These are phyloP conservation scores for Diaporthe vexans DNA, from an alignment of 2,329 filamentous ascomycete genomes.

Conservation along the genomic window DNA sequence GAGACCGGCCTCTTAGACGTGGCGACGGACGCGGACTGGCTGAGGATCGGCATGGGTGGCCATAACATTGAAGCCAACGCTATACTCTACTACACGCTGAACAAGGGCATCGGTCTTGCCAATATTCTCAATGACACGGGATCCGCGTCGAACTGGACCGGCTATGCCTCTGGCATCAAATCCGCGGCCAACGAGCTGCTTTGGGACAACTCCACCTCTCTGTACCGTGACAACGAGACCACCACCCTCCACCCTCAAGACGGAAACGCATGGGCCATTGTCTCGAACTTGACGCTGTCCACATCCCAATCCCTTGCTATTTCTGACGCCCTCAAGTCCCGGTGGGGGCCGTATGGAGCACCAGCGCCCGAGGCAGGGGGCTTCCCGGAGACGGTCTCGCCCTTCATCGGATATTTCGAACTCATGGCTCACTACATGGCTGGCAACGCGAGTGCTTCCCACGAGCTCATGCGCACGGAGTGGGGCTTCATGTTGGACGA, in stretches of 20 bases:
- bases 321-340: slow-evolving; percentile 40
- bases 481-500: slow-evolving; percentile 69
- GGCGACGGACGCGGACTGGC: slow-evolving; percentile 63
- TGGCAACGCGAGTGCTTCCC: slow-evolving; percentile 44
- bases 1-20: slow-evolving; percentile 61
- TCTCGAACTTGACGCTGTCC: slow-evolving; percentile 14
- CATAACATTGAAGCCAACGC: slow-evolving; percentile 67
- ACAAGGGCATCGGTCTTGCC: slow-evolving; percentile 63
- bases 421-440: slow-evolving; percentile 51
- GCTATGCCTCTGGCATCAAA: slow-evolving; percentile 32
- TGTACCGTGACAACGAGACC: slow-evolving; percentile 45
- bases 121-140: slow-evolving; percentile 55
- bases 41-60: slow-evolving; percentile 62
- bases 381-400: slow-evolving; percentile 52
- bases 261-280: slow-evolving; percentile 42
- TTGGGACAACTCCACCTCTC: slow-evolving; percentile 28
- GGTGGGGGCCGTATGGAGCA: slow-evolving; percentile 43
- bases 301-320: slow-evolving; percentile 13
- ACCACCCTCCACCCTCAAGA: slow-evolving; percentile 41
- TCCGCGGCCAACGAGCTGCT: slow-evolving; percentile 36
- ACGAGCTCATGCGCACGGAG: slow-evolving; percentile 49
- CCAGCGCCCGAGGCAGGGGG: slow-evolving; percentile 47
- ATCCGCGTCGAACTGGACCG: slow-evolving; percentile 11
- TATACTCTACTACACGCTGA: slow-evolving; percentile 65
- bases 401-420: slow-evolving; percentile 53